Base-by-base conservation (phyloP, 208 protist genomes). In the Blastocrithidia nonstop region DNA sequence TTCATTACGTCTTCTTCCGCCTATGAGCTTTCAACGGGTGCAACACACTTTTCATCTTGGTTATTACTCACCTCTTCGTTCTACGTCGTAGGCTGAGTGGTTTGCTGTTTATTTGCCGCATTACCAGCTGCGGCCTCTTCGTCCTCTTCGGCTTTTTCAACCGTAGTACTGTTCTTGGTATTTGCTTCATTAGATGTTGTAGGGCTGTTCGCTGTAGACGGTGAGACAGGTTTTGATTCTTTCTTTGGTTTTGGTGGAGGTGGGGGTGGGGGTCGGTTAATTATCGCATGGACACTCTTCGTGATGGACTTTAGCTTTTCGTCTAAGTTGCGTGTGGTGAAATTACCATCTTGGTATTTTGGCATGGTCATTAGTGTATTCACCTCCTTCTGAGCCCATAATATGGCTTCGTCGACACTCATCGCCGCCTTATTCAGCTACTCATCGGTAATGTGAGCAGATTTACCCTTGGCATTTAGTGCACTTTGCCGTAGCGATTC, bases 371-470 rank as follows among this genome's bases (percentile, higher is more conserved):
- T 28, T 58, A 79, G 58, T 52, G 54, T 54, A n/a, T 32, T 32
- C 11, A 86, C 20, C 47, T 73, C 57, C 6, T 35, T 31, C 39
- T 76, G 61, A 1, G 56, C 66, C 80, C 80, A 89, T 26, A 56
- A 48, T 6, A 59, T 11, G 8, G 80, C 71, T 54, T 70, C 61
- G 7, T 81, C 72, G 13, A 67, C 74, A 13, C 42, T 78, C 17
- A 55, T 48, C 3, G 71, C 71, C 1, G 53, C 75, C 22, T 33
- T 60, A n/a, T 35, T 49, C 39, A 89, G 63, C 61, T 89, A 75
- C 52, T 79, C 80, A 56, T 85, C 80, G 0, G 66, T 81, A 48
- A 89, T 71, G 61, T 89, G 75, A 32, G 57, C 70, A 31, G 47
- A 51, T 54, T 81, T 77, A 19, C 75, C 75, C 33, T 79, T 70